These are phyloP conservation scores for Fusarium brachygibbosum DNA, from an alignment of 2,329 filamentous ascomycete genomes.

Conservation along the genomic window DNA sequence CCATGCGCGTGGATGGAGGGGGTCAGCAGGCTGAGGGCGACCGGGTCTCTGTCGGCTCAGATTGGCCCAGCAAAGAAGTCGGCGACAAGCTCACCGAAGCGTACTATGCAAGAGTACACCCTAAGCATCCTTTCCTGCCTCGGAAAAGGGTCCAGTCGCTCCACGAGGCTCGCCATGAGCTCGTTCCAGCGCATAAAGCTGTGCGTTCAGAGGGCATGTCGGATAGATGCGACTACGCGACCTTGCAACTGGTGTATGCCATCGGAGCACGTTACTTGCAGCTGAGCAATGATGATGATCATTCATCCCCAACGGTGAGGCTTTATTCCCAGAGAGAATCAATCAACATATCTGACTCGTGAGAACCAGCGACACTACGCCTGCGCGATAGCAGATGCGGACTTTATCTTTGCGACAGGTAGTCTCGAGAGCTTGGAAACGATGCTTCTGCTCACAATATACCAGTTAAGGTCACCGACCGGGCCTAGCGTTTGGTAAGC, in stretches of 20 bases:
- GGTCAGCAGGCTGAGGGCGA: accelerated
- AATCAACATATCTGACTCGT: background rate
- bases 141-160: background rate
- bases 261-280: slow-evolving; percentile 14
- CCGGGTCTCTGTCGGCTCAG: background rate
- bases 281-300: slow-evolving; percentile 2
- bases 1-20: accelerated
- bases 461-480: slow-evolving; percentile 5
- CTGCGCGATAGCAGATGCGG: background rate
- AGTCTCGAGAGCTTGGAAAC: slow-evolving; percentile 13
- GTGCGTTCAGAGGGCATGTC: accelerated
- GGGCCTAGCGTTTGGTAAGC: slow-evolving; percentile 1
- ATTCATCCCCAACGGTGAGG: slow-evolving; percentile 1
- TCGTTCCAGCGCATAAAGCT: background rate
- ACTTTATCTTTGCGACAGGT: background rate
- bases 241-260: slow-evolving; percentile 6
- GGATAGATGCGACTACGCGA: background rate
- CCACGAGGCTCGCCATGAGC: background rate
- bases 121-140: slow-evolving; percentile 7
- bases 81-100: slow-evolving; percentile 6
- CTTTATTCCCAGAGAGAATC: accelerated
- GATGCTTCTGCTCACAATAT: slow-evolving; percentile 16
- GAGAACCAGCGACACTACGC: background rate
- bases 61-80: background rate
- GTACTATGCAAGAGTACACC: slow-evolving; percentile 9